Conservation (phyloP, 2,329 filamentous ascomycete genomes). For the Cadophora gregata region DNA sequence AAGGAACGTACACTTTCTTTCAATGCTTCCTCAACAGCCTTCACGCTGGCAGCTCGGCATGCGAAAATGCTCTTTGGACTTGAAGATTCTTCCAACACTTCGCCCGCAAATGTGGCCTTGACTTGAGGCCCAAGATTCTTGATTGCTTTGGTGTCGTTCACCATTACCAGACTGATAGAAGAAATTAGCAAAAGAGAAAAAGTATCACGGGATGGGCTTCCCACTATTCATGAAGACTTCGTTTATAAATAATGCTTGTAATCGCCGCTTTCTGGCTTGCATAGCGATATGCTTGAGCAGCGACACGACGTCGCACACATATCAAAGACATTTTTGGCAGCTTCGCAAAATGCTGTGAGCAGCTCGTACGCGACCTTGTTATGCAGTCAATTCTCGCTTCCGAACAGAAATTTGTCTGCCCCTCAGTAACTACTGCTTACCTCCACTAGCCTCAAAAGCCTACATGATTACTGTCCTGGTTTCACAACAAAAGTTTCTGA, state of each 20-base stretch:
- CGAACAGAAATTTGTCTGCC: neutral
- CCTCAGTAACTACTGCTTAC: neutral
- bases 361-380: neutral
- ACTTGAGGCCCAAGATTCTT: conserved; percentile 6
- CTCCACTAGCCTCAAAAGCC: neutral
- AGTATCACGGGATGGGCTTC: neutral
- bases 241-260: neutral
- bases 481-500: neutral
- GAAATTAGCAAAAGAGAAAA: neutral
- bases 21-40: conserved; percentile 1
- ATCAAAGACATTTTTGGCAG: conserved; percentile 12
- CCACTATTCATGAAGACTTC: conserved; percentile 13
- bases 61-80: conserved; percentile 11
- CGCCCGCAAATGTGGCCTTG: conserved; percentile 7
- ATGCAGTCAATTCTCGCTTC: neutral
- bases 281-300: neutral
- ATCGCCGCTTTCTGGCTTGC: neutral
- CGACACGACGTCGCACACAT: neutral
- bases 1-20: neutral
- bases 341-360: neutral
- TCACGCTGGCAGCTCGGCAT: conserved; percentile 5
- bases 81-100: conserved; percentile 14
- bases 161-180: conserved; percentile 4
- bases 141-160: neutral
- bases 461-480: neutral